Conservation (phyloP, 2,329 filamentous ascomycete species). For the Corinectria fuckeliana region DNA sequence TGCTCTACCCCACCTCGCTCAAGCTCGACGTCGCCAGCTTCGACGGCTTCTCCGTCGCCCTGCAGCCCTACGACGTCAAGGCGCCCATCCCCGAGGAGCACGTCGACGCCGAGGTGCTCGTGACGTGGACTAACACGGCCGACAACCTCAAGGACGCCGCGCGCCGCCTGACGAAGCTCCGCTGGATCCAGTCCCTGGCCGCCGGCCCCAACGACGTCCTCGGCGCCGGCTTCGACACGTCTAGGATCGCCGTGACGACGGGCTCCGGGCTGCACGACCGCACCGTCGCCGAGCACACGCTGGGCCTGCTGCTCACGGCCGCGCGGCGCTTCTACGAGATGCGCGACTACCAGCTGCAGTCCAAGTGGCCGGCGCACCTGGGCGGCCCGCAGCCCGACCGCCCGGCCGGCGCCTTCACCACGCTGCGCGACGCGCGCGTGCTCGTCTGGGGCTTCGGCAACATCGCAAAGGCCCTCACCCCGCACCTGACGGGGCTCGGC, state of each 20-base stretch:
- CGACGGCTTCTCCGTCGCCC: slow-evolving; percentile 62
- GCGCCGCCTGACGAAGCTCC: slow-evolving; percentile 59
- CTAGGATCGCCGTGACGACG: slow-evolving; percentile 60
- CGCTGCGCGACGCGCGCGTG: slow-evolving; percentile 63
- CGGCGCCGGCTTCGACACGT: slow-evolving; percentile 62
- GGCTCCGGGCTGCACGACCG: slow-evolving; percentile 69
- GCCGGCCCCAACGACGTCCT: slow-evolving; percentile 72
- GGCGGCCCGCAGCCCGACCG: slow-evolving; percentile 67
- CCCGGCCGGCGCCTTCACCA: slow-evolving; percentile 62
- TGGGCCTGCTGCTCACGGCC: slow-evolving; percentile 62
- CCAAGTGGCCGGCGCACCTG: slow-evolving; percentile 66
- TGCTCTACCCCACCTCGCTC: slow-evolving; percentile 71
- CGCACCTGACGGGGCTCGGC: slow-evolving; percentile 60
- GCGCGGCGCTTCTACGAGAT: slow-evolving; percentile 66
- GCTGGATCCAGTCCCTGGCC: slow-evolving; percentile 71
- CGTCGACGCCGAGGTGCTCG: slow-evolving; percentile 64
- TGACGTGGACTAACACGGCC: slow-evolving; percentile 67
- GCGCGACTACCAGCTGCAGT: slow-evolving; percentile 65
- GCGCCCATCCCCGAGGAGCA: slow-evolving; percentile 61
- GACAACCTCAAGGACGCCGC: slow-evolving; percentile 66
- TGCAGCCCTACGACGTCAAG: slow-evolving; percentile 67
- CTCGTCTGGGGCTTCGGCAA: slow-evolving; percentile 72
- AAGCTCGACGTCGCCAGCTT: slow-evolving; percentile 61
- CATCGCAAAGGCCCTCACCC: slow-evolving; percentile 66
- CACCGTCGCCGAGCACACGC: slow-evolving; percentile 69